These are phyloP conservation scores for Luffa acutangula DNA, from an alignment of 306 rosid genomes.

Conservation along the genomic window DNA sequence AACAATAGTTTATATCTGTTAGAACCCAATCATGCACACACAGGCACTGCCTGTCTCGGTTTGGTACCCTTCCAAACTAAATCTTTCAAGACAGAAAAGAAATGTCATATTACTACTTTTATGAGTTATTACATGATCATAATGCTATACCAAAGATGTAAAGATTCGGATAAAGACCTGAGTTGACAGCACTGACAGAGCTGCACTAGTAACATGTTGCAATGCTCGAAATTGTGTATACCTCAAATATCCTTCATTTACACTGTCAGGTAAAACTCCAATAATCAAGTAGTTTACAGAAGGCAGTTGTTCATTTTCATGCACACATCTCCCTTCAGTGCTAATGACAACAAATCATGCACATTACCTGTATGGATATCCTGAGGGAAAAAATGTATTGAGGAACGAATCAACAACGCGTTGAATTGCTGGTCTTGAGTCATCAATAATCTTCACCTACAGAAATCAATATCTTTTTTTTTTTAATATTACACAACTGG, in stretches of 20 bases:
- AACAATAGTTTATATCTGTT: background rate
- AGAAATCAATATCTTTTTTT: background rate
- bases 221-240: slow-evolving; percentile 90
- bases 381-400: slow-evolving; percentile 77
- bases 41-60: background rate
- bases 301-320: background rate
- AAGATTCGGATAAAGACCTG: slow-evolving; percentile 45
- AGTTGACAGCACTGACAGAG: slow-evolving; percentile 81
- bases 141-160: background rate
- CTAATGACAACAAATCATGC: background rate
- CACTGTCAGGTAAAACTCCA: slow-evolving; percentile 33
- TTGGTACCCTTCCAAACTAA: background rate
- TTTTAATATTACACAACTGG: background rate
- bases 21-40: background rate
- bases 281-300: background rate
- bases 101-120: background rate
- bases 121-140: background rate
- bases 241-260: slow-evolving; percentile 84
- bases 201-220: slow-evolving; percentile 77
- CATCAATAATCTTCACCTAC: slow-evolving; percentile 52
- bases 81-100: background rate
- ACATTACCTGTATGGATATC: slow-evolving; percentile 73
- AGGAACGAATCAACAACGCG: slow-evolving; percentile 56
- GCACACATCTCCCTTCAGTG: background rate
- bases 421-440: slow-evolving; percentile 47